A percentile compares a stretch with the other conserved stretches of the same genome.
These are phyloP conservation scores for Blastobotrys petasosporus DNA, from an alignment of 1,139 yeast species.

Conservation along the genomic window DNA sequence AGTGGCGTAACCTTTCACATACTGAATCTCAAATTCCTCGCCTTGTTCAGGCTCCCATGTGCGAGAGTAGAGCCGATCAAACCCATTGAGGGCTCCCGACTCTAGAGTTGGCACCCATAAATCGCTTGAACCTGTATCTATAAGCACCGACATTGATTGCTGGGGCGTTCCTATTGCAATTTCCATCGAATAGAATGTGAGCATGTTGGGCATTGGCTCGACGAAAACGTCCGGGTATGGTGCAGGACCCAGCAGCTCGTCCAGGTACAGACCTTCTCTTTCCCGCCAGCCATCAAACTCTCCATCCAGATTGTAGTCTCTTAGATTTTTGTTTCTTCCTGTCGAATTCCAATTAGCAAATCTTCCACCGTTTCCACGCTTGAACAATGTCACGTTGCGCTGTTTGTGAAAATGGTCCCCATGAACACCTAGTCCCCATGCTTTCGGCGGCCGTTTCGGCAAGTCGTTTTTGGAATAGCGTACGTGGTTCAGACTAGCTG, in stretches of 20 bases:
- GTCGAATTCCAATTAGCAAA: too few species aligned
- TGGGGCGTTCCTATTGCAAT: slow-evolving; percentile 26
- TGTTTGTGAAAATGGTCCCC: too few species aligned
- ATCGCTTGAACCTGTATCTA: slow-evolving; percentile 71
- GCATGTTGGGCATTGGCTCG: slow-evolving; percentile 22
- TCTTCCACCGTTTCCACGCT: too few species aligned
- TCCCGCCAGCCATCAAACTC: too few species aligned
- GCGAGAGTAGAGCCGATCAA: slow-evolving; percentile 15
- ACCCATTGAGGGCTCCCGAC: slow-evolving; percentile 18
- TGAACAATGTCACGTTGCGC: too few species aligned
- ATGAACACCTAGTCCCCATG: too few species aligned
- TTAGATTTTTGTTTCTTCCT: too few species aligned
- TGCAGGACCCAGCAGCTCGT: background rate
- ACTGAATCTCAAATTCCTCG: slow-evolving; percentile 21
- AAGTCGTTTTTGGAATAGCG: too few species aligned
- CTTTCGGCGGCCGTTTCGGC: too few species aligned
- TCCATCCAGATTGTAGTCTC: too few species aligned
- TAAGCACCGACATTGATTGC: slow-evolving; percentile 24
- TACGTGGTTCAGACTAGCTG: too few species aligned
- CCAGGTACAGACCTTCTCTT: too few species aligned
- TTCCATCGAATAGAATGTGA: slow-evolving; percentile 31
- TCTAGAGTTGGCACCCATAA: slow-evolving; percentile 47
- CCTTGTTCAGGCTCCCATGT: slow-evolving; percentile 17
- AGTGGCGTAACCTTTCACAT: slow-evolving; percentile 26
- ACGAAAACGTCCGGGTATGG: slow-evolving; percentile 11